Base-by-base conservation (phyloP, 148 eudicot genomes). In the Rhododendron kiyosumense region DNA sequence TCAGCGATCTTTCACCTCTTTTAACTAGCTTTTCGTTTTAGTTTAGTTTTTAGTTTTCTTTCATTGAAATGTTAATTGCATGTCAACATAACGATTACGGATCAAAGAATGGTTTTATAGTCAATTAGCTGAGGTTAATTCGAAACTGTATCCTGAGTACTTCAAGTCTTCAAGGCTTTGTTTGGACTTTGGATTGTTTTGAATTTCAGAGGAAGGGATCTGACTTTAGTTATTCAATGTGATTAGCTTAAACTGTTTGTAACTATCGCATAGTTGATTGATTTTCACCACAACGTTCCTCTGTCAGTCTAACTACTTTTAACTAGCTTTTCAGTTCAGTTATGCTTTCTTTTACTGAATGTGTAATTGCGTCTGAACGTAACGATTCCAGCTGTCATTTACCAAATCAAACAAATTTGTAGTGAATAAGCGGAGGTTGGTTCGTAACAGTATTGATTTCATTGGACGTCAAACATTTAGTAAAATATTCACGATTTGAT, bases 281-380 rank as follows among this genome's bases (percentile, higher is more conserved):
- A 14, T 36, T 76, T 54, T 77, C 24, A 41, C 15, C 51, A 41
- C 26, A 49, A 17, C 51, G 17, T 34, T 45, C 48, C 51, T 28
- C 30, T 36, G 14, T 1, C 84, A 22, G 14, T 3, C 46, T 48
- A 51, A 14, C 28, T 7, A 52, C 32, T 83, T 65, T 59, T 7
- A 24, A 82, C 59, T 28, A 74, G 80, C 28, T 83, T 83, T 30
- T 34, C 34, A 83, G 34, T 82, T 67, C 54, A 65, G 75, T 65
- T 46, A 2, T 41, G 52, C 1, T 63, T 63, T 57, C 67, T 20
- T 20, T 7, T 52, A 10, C 32, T 30, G 43, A 45, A 34, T 83
- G 59, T 17, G 69, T 48, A 28, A 43, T 65, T 65, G 57, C 38
- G 15, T 24, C n/a, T 6, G 4, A 17, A 22, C 77, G 2, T 24